phyloP scores from a whole-genome alignment of 1,284 basidiomycete genomes.

The Erythrobasidium hasegawianum region DNA sequence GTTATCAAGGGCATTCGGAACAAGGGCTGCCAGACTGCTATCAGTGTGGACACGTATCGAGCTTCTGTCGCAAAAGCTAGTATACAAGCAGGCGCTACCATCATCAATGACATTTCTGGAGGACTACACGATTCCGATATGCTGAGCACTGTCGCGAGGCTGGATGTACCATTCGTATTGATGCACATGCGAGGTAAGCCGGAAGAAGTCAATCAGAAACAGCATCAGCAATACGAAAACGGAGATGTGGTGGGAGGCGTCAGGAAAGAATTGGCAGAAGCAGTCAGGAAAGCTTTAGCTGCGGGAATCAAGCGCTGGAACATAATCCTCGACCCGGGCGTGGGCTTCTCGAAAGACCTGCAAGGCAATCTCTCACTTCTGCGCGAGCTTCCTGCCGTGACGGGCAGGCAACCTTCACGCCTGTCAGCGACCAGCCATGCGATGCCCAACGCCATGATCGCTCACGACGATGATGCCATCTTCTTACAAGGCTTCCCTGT shows the following conservation, averaged over 20 bases:
- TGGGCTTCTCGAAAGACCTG: constrained; percentile 89
- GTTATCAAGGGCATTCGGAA: constrained; percentile 56
- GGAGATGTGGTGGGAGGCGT: constrained; percentile 67
- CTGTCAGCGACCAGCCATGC: too few relatives aligned
- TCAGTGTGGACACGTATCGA: constrained; percentile 93
- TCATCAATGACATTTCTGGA: constrained; percentile 90
- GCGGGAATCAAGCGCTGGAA: constrained; percentile 84
- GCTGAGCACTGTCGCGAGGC: constrained; percentile 62
- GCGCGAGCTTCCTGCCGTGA: constrained; percentile 56
- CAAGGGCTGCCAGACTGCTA: constrained; percentile 54
- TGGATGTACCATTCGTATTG: constrained; percentile 66
- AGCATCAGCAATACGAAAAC: constrained; percentile 59
- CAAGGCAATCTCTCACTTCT: constrained; percentile 72
- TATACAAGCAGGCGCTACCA: constrained; percentile 77
- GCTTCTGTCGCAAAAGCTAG: constrained; percentile 72
- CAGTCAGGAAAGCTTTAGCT: constrained; percentile 64
- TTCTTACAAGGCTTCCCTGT: constrained; percentile 63
- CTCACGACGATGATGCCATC: background rate
- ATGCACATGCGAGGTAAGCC: constrained; percentile 90
- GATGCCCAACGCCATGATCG: background rate
- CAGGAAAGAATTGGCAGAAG: constrained; percentile 65
- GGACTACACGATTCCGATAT: constrained; percentile 64
- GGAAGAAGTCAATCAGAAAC: constrained; percentile 51
- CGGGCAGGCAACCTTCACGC: constrained; percentile 41
- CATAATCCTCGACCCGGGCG: constrained; percentile 84